Conservation (phyloP, 371 early-diverging fungal species). For the Mortierella sp. region DNA sequence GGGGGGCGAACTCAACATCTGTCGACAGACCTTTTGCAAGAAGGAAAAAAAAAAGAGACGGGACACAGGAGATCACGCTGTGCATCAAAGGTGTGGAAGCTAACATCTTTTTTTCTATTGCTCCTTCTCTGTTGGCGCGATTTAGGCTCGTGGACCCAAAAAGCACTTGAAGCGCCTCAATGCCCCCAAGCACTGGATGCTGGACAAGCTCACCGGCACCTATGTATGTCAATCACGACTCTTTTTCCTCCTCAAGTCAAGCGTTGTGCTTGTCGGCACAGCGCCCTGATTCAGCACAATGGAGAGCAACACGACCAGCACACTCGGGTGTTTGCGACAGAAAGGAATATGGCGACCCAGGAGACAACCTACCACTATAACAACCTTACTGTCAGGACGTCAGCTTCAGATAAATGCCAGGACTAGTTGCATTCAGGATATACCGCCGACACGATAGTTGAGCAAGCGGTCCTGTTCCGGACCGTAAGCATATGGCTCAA, state of each 20-base stretch:
- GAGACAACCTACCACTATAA: background rate
- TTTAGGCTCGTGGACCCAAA: conserved; percentile 98
- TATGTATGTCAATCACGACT: conserved; percentile 69
- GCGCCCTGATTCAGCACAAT: background rate
- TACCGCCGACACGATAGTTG: background rate
- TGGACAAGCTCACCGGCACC: conserved; percentile 99
- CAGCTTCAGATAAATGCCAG: background rate
- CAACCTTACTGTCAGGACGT: background rate
- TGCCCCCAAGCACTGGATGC: conserved; percentile 99
- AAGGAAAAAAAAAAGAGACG: background rate
- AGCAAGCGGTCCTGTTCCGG: background rate
- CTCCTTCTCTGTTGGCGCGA: background rate
- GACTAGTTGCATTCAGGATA: background rate
- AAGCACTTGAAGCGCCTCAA: conserved; percentile 99
- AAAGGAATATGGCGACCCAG: background rate
- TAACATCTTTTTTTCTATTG: background rate
- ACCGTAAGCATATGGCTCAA: background rate
- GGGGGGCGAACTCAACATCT: conserved; percentile 4
- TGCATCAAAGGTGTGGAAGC: background rate
- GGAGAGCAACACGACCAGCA: background rate
- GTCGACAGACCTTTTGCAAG: background rate
- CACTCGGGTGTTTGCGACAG: background rate
- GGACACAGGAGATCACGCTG: background rate
- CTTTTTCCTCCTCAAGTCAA: too few relatives aligned
- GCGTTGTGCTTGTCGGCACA: background rate